A percentile compares a stretch with the other conserved stretches of the same genome.
Evolutionary conservation across 352 stramenopile species (phyloP).

Genomic region (Saprolegnia parasitica): DNA sequence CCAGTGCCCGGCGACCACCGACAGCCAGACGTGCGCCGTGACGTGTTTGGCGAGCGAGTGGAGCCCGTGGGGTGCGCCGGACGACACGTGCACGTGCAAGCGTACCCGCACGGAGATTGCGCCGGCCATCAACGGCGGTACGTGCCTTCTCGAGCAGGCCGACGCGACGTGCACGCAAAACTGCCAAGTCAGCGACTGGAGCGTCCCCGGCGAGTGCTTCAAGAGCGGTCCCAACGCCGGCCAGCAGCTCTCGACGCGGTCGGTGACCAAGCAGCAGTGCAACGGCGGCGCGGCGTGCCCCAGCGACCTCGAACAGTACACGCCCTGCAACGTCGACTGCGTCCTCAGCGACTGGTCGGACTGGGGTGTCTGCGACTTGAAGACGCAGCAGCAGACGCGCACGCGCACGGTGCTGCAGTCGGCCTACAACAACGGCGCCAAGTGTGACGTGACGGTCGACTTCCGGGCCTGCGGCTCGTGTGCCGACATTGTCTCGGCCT

Average conservation of each 20-base stretch:
- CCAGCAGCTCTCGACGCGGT: conserved; percentile 36
- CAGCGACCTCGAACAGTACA: conserved; percentile 30
- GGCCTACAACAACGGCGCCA: not conserved
- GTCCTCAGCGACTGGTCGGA: conserved; percentile 42
- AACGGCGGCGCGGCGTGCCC: conserved; percentile 38
- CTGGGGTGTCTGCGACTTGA: conserved; percentile 47
- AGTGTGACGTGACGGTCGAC: not conserved
- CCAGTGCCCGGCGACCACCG: conserved; percentile 13
- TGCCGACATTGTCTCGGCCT: conserved; percentile 5
- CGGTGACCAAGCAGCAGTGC: conserved; percentile 34
- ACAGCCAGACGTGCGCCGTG: conserved; percentile 32
- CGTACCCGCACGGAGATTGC: conserved; percentile 35
- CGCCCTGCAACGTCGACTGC: conserved; percentile 44
- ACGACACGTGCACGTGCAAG: conserved; percentile 45
- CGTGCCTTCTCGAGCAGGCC: conserved; percentile 37
- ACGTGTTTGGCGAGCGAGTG: conserved; percentile 42
- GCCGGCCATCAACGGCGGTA: conserved; percentile 41
- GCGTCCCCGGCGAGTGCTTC: conserved; percentile 43
- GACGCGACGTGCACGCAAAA: conserved; percentile 33
- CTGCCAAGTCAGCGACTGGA: conserved; percentile 49
- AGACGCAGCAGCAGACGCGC: conserved; percentile 43
- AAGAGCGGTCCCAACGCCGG: conserved; percentile 20
- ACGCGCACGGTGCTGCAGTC: conserved; percentile 36
- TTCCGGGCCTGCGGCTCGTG: conserved; percentile 2
- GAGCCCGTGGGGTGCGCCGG: conserved; percentile 41